Evolutionary conservation across 1,139 yeast genomes (phyloP).

Genomic region (Blastobotrys petasosporus): DNA sequence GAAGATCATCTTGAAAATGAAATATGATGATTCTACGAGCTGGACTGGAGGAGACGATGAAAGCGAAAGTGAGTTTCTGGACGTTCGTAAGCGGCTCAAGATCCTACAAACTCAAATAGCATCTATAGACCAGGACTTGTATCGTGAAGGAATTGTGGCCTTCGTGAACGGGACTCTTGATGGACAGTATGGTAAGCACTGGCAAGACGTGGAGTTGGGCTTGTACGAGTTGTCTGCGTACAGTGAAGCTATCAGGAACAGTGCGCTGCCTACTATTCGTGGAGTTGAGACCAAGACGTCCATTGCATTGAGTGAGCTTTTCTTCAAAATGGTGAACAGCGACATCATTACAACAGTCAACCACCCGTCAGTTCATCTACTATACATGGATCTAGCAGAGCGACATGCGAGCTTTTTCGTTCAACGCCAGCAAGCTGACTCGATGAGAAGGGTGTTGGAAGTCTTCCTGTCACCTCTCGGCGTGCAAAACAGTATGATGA

Average conservation of each 20-base stretch:
- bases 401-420: slow-evolving; percentile 61
- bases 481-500: slow-evolving; percentile 54
- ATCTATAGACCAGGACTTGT: slow-evolving; percentile 63
- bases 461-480: slow-evolving; percentile 78
- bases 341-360: slow-evolving; percentile 38
- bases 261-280: slow-evolving; percentile 56
- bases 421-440: slow-evolving; percentile 32
- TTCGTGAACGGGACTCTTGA: slow-evolving; percentile 56
- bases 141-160: slow-evolving; percentile 60
- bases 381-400: slow-evolving; percentile 77
- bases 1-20: slow-evolving; percentile 71
- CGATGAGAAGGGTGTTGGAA: slow-evolving; percentile 61
- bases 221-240: slow-evolving; percentile 71
- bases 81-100: slow-evolving; percentile 65
- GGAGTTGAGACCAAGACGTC: slow-evolving; percentile 35
- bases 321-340: slow-evolving; percentile 60
- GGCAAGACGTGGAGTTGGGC: slow-evolving; percentile 86
- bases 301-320: slow-evolving; percentile 39
- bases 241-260: slow-evolving; percentile 74
- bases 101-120: slow-evolving; percentile 84
- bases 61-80: slow-evolving; percentile 71
- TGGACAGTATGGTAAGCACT: slow-evolving; percentile 31
- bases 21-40: slow-evolving; percentile 69
- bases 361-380: slow-evolving; percentile 75
- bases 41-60: slow-evolving; percentile 45